phyloP scores from a whole-genome alignment of 148 eudicot genomes.

The Fagopyrum homotropicum region DNA sequence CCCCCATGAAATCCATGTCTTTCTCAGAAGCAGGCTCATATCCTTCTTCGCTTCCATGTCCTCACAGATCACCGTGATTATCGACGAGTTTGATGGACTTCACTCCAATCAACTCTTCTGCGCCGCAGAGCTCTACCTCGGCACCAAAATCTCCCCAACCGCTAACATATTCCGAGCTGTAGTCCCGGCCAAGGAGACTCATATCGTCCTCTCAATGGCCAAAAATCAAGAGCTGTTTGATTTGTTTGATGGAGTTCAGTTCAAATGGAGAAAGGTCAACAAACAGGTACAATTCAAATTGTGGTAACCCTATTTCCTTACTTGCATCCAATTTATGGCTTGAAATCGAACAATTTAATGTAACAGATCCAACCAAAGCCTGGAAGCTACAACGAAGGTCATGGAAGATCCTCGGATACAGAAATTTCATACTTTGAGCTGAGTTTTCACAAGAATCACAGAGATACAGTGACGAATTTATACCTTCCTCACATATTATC shows the following conservation, averaged over 20 bases:
- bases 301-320: no score
- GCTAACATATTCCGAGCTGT: not conserved
- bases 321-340: no score
- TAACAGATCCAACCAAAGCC: not conserved
- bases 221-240: constrained; percentile 19
- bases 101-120: not conserved
- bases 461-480: constrained; percentile 17
- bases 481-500: constrained; percentile 23
- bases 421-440: constrained; percentile 16
- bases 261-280: constrained; percentile 18
- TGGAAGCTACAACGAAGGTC: not conserved
- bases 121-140: constrained; percentile 4
- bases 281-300: not conserved
- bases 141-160: constrained; percentile 5
- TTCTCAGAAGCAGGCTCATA: not conserved
- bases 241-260: constrained; percentile 14
- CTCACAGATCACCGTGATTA: not conserved
- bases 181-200: constrained; percentile 9
- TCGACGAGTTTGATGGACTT: not conserved
- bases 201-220: constrained; percentile 20
- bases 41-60: not conserved
- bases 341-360: no score
- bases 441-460: constrained; percentile 21
- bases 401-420: not conserved
- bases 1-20: not conserved